Base-by-base conservation (phyloP, 495 filamentous ascomycete species). In the Stereocaulon alpinum region DNA sequence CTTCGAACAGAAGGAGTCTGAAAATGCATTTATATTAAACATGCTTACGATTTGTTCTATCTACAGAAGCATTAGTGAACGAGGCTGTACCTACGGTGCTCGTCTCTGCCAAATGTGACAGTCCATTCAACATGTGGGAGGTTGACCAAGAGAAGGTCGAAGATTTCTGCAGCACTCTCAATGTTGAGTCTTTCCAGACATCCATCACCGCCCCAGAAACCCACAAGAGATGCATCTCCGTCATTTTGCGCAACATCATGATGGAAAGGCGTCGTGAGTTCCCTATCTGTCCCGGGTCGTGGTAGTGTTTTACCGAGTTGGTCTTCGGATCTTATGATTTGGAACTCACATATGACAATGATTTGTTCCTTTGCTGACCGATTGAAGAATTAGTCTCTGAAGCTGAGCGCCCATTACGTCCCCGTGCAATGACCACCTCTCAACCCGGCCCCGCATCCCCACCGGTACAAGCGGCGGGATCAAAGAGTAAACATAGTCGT, bases 41-140 rank as follows among this genome's bases (percentile, higher is more conserved):
- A 52, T 53, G 37, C 51, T 65, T 69, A 64, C 58, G 29, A 44
- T 27, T 14, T 18, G 20, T 34, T 65, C 43, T 57, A 37, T 27
- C 15, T 62, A 66, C 67, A 95, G 90, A 85, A 71, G 83, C 80
- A 11, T 76, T 93, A 61, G 74, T 77, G 55, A 83, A 82, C 60
- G 80, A 83, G 17, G 74, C 77, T 22, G 71, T 93, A 24, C 89
- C 90, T 9, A 83, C 83, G 59, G 73, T 90, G 45, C 78, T 94
- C 49, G 89, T 92, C 40, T 85, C 88, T 54, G 89, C 84, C 63
- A 95, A 94, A 76, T 92, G 86, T 73, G 90, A 94, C 67, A 77
- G 79, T 37, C 82, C 82, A 22, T 78, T 81, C 32, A 77, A 74
- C 41, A 66, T 73, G 11, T 79, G 83, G 24, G 76, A 85, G 61